These are phyloP conservation scores for Xylaria multiplex DNA, from an alignment of 2,329 filamentous ascomycete species.

Conservation along the genomic window DNA sequence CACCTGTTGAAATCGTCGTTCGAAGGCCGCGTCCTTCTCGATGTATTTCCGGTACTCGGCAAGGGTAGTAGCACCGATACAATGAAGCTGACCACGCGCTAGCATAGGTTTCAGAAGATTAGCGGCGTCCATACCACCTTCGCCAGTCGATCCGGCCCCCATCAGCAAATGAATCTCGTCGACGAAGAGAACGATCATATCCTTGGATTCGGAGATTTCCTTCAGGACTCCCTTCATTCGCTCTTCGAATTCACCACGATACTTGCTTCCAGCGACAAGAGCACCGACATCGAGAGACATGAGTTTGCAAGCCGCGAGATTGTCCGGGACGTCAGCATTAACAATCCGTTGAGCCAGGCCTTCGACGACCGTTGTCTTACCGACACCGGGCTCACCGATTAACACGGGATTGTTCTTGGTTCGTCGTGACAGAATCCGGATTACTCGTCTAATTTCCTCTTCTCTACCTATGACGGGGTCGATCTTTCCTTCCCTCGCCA, in stretches of 20 bases:
- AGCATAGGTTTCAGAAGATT: conserved; percentile 99
- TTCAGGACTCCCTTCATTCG: conserved; percentile 99
- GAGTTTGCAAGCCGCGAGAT: conserved; percentile 90
- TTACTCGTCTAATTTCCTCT: conserved; percentile 91
- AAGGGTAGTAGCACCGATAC: conserved; percentile 95
- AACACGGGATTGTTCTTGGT: conserved; percentile 99
- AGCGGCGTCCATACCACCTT: conserved; percentile 98
- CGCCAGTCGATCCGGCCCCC: conserved; percentile 93
- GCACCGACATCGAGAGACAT: conserved; percentile 95
- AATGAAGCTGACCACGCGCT: conserved; percentile 94
- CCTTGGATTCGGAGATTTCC: conserved; percentile 92
- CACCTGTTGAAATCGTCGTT: conserved; percentile 98
- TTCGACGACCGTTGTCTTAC: conserved; percentile 98
- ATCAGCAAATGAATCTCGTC: conserved; percentile 99
- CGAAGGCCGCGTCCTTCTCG: conserved; percentile 97
- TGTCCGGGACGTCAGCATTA: conserved; percentile 95
- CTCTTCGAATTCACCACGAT: conserved; percentile 98
- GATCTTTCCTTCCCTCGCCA: conserved; percentile 97
- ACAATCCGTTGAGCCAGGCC: conserved; percentile 95
- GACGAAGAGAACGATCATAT: conserved; percentile 97
- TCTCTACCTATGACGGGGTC: conserved; percentile 97
- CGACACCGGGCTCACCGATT: conserved; percentile 97
- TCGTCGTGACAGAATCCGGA: conserved; percentile 89
- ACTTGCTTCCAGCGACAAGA: conserved; percentile 96
- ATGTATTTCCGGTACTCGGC: conserved; percentile 98